A percentile compares a stretch with the other conserved stretches of the same genome.
Conservation (phyloP, 2,329 filamentous ascomycete species). For the Fusarium domesticum region DNA sequence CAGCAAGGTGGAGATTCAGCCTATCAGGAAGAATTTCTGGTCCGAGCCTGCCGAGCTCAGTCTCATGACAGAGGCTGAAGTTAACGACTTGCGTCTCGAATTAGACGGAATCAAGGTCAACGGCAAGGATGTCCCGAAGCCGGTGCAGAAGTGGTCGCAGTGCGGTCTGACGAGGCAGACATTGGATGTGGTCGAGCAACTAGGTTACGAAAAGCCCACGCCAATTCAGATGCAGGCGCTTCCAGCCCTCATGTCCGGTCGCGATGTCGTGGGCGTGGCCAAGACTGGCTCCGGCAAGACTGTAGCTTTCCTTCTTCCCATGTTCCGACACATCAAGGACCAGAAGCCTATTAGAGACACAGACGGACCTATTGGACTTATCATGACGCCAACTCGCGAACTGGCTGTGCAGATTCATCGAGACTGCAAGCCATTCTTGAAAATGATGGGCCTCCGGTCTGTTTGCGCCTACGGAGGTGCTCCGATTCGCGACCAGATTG, state of each 20-base stretch:
- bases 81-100: constrained; percentile 77
- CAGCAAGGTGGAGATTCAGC: constrained; percentile 76
- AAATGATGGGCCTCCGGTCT: constrained; percentile 76
- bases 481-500: constrained; percentile 96
- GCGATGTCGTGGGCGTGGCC: constrained; percentile 92
- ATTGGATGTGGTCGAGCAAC: constrained; percentile 74
- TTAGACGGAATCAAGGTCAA: constrained; percentile 94
- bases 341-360: constrained; percentile 76
- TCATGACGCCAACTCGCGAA: constrained; percentile 94
- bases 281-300: constrained; percentile 99
- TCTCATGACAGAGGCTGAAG: constrained; percentile 79
- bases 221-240: constrained; percentile 94
- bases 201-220: constrained; percentile 86
- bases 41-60: constrained; percentile 81
- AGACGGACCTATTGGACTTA: constrained; percentile 83
- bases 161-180: constrained; percentile 86
- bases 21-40: constrained; percentile 93
- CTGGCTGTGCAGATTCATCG: constrained; percentile 89
- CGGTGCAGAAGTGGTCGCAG: constrained; percentile 94
- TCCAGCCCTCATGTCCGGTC: constrained; percentile 91
- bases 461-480: constrained; percentile 94
- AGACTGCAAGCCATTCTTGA: constrained; percentile 92
- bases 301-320: constrained; percentile 88
- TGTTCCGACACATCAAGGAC: constrained; percentile 98
- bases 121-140: constrained; percentile 84